Base-by-base conservation (phyloP, 2,329 filamentous ascomycete species). In the Cryoendolithus antarcticus region DNA sequence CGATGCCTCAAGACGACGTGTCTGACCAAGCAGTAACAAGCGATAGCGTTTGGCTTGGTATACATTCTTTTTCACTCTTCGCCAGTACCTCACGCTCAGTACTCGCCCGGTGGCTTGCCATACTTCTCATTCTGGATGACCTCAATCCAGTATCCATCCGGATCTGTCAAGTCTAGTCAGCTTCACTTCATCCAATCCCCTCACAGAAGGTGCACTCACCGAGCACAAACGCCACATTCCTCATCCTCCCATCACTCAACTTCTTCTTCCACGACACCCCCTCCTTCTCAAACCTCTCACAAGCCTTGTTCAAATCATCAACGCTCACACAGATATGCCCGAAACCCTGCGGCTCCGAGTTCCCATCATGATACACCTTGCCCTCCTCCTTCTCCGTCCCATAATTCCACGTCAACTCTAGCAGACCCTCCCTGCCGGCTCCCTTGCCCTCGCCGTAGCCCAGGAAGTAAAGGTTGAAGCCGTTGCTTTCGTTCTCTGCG, bases 211-310 rank as follows among this genome's bases (percentile, higher is more conserved):
- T 27, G 6, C 9, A 52, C 58, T 28, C 51, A 65, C 63, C 89
- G 35, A 94, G 68, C 34, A 96, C 65, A 57, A 96, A 96, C 0
- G 91, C 91, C 39, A 96, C 80, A 48, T 91, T 85, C 71, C 84
- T 89, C 88, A 95, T 94, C 21, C 50, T 39, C 2, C 89, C 89
- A 47, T 96, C 89, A 2, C 85, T 93, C 45, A 96, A 71, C 48
- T 84, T 74, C 77, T 96, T 96, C 77, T 94, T 94, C 85, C 86
- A 98, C 62, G 74, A 79, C 40, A 89, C 82, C 4, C 80, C 75
- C 56, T 84, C 67, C 40, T 77, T 75, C 59, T 96, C 91, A 51
- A 96, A 88, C 9, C 88, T 75, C 56, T 79, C 66, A 63, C 89
- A 95, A 7, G 91, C 88, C 6, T 82, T 81, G 38, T 91, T 79